phyloP scores from a whole-genome alignment of 495 filamentous ascomycete genomes.

The Platismatia glauca region DNA sequence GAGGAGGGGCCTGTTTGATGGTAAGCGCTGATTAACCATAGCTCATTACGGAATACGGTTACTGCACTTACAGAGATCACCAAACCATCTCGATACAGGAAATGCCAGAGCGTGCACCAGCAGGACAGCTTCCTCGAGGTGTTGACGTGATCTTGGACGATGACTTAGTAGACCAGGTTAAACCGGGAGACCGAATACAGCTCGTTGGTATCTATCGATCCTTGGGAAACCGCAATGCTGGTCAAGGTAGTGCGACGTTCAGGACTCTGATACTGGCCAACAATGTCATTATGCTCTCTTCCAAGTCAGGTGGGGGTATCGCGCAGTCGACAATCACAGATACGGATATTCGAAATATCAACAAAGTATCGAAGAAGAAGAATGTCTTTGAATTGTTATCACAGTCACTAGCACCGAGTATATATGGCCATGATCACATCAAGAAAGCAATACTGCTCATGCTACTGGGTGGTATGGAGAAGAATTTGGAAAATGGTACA shows the following conservation, averaged over 20 bases:
- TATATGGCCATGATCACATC: constrained; percentile 95
- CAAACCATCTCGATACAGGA: constrained; percentile 98
- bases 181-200: constrained; percentile 93
- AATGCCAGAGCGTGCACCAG: constrained; percentile 96
- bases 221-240: constrained; percentile 86
- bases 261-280: constrained; percentile 90
- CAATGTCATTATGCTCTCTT: constrained; percentile 88
- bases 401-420: constrained; percentile 96
- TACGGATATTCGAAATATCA: constrained; percentile 96
- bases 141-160: constrained; percentile 98
- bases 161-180: constrained; percentile 88
- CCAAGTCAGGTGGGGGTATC: constrained; percentile 90
- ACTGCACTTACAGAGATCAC: constrained; percentile 92
- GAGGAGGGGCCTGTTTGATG: not conserved
- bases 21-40: constrained; percentile 26
- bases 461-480: constrained; percentile 97
- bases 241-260: constrained; percentile 80
- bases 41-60: constrained; percentile 90
- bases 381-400: constrained; percentile 88
- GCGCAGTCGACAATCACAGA: constrained; percentile 92
- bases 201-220: constrained; percentile 90
- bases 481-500: constrained; percentile 96
- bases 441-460: constrained; percentile 97
- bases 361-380: constrained; percentile 92
- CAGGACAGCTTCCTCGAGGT: constrained; percentile 88